Evolutionary conservation across 257 asterid genomes (phyloP).

Genomic region (Lantana camara): DNA sequence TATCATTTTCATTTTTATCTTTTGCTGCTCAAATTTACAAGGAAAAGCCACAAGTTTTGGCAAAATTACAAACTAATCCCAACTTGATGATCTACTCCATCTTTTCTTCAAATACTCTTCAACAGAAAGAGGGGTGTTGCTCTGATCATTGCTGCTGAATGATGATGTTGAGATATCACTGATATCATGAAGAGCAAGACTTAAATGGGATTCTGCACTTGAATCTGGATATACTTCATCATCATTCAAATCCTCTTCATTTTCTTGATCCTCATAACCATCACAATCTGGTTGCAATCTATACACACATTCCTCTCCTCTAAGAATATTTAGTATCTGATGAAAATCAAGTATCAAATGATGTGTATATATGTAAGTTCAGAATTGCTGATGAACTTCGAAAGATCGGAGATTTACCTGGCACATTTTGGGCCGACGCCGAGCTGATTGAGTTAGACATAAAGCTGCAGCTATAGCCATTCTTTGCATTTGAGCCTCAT

Average conservation of each 20-base stretch:
- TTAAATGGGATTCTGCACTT: conserved; percentile 75
- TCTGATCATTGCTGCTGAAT: conserved; percentile 67
- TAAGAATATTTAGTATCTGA: conserved; percentile 60
- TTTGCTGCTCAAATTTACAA: conserved; percentile 32
- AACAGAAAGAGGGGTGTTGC: conserved; percentile 75
- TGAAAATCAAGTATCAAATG: not conserved
- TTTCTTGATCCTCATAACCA: conserved; percentile 33
- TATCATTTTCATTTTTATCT: not conserved
- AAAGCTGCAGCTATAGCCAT: conserved; percentile 72
- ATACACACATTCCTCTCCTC: conserved; percentile 45
- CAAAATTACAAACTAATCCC: conserved; percentile 32
- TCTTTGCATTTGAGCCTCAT: conserved; percentile 63
- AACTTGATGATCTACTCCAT: conserved; percentile 80
- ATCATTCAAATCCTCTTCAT: conserved; percentile 48
- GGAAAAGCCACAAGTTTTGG: conserved; percentile 20
- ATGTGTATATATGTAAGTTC: too few species aligned
- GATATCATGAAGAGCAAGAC: conserved; percentile 75
- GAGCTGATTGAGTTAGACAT: conserved; percentile 85
- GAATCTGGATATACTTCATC: conserved; percentile 94
- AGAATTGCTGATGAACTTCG: too few species aligned
- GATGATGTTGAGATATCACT: conserved; percentile 56
- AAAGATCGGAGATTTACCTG: conserved; percentile 51
- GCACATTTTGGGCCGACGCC: conserved; percentile 77
- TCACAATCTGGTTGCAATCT: conserved; percentile 27
- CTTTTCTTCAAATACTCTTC: conserved; percentile 68